A percentile compares a stretch with the other conserved stretches of the same genome.
phyloP scores from a whole-genome alignment of 495 filamentous ascomycete genomes.

The Glarea lozoyensis region DNA sequence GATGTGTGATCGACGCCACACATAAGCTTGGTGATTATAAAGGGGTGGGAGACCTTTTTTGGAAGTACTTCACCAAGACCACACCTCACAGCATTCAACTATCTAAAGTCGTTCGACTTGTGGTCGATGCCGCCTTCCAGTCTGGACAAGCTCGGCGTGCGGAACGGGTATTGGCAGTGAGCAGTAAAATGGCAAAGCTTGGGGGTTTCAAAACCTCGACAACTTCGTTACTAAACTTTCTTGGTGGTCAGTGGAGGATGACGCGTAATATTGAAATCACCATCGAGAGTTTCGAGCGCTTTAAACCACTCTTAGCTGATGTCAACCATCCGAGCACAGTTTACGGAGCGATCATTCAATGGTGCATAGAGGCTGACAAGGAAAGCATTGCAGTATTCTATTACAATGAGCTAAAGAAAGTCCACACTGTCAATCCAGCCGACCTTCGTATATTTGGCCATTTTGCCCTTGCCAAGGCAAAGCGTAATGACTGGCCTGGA shows the following conservation, averaged over 20 bases:
- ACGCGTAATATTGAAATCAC: slow-evolving; percentile 10
- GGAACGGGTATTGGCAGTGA: slow-evolving; percentile 10
- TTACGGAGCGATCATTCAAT: slow-evolving; percentile 20
- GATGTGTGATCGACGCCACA: slow-evolving; percentile 22
- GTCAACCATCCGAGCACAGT: slow-evolving; percentile 9
- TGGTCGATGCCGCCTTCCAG: slow-evolving; percentile 12
- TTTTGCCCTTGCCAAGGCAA: slow-evolving; percentile 31
- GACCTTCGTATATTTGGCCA: slow-evolving; percentile 21
- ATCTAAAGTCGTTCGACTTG: slow-evolving; percentile 1
- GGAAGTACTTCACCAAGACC: slow-evolving; percentile 23
- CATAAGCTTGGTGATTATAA: slow-evolving; percentile 22
- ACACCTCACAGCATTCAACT: slow-evolving; percentile 12
- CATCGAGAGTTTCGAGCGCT: slow-evolving; percentile 12
- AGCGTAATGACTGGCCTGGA: slow-evolving; percentile 34
- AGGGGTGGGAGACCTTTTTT: slow-evolving; percentile 24
- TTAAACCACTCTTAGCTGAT: slow-evolving; percentile 1
- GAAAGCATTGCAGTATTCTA: slow-evolving; percentile 8
- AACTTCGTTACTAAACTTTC: slow-evolving; percentile 12
- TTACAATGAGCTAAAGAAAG: slow-evolving; percentile 5
- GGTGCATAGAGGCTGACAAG: slow-evolving; percentile 19
- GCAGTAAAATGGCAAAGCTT: slow-evolving; percentile 7
- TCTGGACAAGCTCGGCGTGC: not conserved
- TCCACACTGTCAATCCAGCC: not conserved
- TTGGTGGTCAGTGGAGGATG: slow-evolving; percentile 17
- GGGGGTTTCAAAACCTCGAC: slow-evolving; percentile 5